These are phyloP conservation scores for Apiospora pterosperma DNA, from an alignment of 2,329 filamentous ascomycete genomes.

Conservation along the genomic window DNA sequence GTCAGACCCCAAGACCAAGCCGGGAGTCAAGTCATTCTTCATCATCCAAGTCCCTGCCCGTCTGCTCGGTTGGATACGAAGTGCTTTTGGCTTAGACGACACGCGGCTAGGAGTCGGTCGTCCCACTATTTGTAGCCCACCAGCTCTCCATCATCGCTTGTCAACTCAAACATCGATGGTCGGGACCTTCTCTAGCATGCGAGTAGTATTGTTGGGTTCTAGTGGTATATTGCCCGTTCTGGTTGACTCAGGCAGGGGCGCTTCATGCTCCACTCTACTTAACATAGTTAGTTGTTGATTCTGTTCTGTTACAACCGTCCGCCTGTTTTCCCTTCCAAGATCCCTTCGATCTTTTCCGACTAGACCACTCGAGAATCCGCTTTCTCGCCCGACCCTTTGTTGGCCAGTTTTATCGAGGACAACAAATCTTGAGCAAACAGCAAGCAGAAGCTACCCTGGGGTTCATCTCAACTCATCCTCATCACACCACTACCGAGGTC, in stretches of 20 bases:
- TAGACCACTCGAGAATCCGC: neutral
- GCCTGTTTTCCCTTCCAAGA: neutral
- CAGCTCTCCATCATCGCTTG: constrained; percentile 4
- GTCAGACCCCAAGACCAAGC: neutral
- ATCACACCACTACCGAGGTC: constrained; percentile 3
- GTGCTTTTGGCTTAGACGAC: constrained; percentile 1
- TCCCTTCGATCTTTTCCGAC: neutral
- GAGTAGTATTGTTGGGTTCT: neutral
- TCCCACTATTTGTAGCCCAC: constrained; percentile 5
- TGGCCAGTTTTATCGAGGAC: neutral
- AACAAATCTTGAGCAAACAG: neutral
- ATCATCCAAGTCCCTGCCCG: neutral
- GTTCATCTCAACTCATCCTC: neutral
- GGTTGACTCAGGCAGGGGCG: constrained; percentile 3
- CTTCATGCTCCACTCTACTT: neutral
- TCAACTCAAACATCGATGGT: constrained; percentile 5
- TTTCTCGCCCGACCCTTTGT: neutral
- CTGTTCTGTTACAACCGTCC: constrained; percentile 1
- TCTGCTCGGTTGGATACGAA: constrained; percentile 1
- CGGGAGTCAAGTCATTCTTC: neutral
- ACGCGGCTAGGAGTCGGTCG: constrained; percentile 5
- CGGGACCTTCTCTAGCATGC: constrained; percentile 3
- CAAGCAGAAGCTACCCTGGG: neutral
- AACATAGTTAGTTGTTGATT: constrained; percentile 4
- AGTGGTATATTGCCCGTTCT: constrained; percentile 1